Conservation (phyloP, 116 monocot species). For the Zostera marina region DNA sequence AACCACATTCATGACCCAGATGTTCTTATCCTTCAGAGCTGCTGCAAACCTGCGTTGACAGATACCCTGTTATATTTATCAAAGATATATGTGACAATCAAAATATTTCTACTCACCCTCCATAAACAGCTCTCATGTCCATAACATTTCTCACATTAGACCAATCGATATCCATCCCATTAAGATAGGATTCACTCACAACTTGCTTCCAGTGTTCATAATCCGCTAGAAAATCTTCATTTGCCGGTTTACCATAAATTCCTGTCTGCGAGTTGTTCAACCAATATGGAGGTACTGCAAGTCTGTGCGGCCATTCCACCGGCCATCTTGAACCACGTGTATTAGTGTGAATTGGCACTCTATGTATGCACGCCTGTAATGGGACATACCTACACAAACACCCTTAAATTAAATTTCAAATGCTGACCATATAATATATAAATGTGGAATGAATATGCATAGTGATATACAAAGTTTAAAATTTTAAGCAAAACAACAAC, state of each 20-base stretch:
- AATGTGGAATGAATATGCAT: background rate
- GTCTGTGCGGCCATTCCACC: constrained; percentile 46
- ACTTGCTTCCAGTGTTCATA: constrained; percentile 55
- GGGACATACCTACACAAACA: constrained; percentile 67
- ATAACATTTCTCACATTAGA: constrained; percentile 81
- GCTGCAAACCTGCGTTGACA: constrained; percentile 60
- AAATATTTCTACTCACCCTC: constrained; percentile 42
- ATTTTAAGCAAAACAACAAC: too few species aligned
- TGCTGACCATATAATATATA: background rate
- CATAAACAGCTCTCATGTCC: constrained; percentile 96
- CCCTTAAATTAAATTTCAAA: background rate
- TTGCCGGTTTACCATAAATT: constrained; percentile 51
- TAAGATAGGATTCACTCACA: constrained; percentile 54
- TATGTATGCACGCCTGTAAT: constrained; percentile 71
- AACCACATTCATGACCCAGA: constrained; percentile 99
- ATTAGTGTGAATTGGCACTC: constrained; percentile 30
- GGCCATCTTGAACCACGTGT: constrained; percentile 64
- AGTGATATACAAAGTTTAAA: too few species aligned
- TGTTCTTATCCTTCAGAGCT: constrained; percentile 61
- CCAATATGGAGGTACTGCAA: constrained; percentile 66
- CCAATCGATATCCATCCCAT: constrained; percentile 67
- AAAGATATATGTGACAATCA: background rate
- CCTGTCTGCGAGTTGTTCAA: constrained; percentile 42
- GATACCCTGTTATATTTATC: background rate
- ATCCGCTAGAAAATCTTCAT: constrained; percentile 57